Conservation (phyloP, 345 rosid species). For the Fremontodendron californicum region DNA sequence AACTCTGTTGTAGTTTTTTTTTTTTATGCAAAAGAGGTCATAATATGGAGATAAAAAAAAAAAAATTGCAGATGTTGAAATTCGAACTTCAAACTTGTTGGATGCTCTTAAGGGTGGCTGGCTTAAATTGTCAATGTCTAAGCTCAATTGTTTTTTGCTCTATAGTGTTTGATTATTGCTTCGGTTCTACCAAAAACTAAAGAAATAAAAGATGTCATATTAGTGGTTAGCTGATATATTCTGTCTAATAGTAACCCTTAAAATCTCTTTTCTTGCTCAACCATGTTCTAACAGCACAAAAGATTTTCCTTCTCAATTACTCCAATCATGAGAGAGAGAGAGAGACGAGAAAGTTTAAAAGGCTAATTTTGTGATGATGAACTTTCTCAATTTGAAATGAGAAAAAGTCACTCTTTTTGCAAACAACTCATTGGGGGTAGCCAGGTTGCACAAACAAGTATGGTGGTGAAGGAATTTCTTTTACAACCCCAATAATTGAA, state of each 20-base stretch:
- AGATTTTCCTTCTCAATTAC: background rate
- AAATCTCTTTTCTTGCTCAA: background rate
- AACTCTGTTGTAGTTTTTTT: background rate
- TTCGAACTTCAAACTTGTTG: too few species aligned
- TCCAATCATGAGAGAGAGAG: background rate
- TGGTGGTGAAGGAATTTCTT: background rate
- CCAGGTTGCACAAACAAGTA: background rate
- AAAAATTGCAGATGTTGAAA: too few species aligned
- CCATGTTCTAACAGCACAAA: background rate
- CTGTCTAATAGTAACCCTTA: background rate
- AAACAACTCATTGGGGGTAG: background rate
- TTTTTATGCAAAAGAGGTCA: too few species aligned
- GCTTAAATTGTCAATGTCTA: too few species aligned
- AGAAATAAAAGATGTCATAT: background rate
- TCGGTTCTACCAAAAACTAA: background rate
- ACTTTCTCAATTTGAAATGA: background rate
- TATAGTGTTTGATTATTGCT: background rate
- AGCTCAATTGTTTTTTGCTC: background rate
- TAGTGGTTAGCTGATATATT: background rate
- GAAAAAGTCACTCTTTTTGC: background rate
- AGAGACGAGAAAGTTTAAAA: background rate
- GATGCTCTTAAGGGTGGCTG: too few species aligned
- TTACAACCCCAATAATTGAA: background rate
- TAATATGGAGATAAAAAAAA: too few species aligned
- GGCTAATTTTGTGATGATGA: background rate